These are phyloP conservation scores for Isoetes taiwanensis DNA, from an alignment of 75 land plant genomes.

Conservation along the genomic window DNA sequence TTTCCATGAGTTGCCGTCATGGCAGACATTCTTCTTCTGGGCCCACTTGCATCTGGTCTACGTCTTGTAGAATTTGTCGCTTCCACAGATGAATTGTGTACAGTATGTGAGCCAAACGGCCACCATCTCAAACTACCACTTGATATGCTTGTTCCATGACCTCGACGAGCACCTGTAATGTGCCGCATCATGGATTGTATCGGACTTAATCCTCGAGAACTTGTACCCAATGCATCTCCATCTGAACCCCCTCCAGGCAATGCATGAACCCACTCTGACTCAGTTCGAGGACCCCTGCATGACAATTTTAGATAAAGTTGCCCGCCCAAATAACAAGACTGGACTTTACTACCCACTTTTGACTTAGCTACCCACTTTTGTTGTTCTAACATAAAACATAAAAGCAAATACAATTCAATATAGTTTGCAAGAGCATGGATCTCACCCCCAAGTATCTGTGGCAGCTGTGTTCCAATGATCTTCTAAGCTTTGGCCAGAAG, in stretches of 20 bases:
- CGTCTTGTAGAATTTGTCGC: too few species aligned
- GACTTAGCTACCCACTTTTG: too few species aligned
- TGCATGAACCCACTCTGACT: constrained; percentile 31
- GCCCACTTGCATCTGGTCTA: too few species aligned
- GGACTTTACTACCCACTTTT: too few species aligned
- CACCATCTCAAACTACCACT: constrained; percentile 48
- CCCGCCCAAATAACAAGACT: background rate
- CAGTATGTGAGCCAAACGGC: constrained; percentile 24
- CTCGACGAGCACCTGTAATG: constrained; percentile 59
- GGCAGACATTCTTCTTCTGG: too few species aligned
- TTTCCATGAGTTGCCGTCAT: too few species aligned
- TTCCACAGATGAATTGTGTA: too few species aligned
- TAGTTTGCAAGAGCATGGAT: too few species aligned
- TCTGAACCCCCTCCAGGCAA: constrained; percentile 35
- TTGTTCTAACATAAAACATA: too few species aligned
- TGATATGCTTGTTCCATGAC: constrained; percentile 23
- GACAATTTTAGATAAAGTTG: background rate
- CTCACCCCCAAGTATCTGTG: constrained; percentile 39
- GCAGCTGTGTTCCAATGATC: constrained; percentile 23
- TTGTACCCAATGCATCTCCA: constrained; percentile 40
- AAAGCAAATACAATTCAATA: too few species aligned
- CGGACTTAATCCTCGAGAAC: constrained; percentile 45
- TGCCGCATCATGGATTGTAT: constrained; percentile 90
- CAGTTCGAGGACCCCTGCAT: constrained; percentile 41
- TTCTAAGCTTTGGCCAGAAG: constrained; percentile 17